Evolutionary conservation across 805 yeast genomes (phyloP), one percentile per base, ranked within the genome.

Genomic region (Starmerella apicola): DNA sequence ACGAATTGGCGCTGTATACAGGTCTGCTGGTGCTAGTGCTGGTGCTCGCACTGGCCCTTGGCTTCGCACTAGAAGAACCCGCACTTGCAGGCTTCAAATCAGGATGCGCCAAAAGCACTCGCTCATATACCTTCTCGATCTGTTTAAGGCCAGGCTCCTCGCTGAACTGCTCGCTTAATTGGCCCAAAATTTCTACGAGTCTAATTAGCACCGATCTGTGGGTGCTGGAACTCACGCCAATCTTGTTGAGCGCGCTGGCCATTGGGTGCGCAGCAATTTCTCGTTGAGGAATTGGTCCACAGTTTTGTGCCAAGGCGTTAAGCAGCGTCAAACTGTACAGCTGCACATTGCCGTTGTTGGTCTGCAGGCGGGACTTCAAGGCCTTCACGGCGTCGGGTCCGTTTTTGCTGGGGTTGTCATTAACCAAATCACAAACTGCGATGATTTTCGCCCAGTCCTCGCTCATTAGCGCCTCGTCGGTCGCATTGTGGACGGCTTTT

Each of bases 61-160:
- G 18, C 31, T 20, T 8, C 22, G 18, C 16, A n/a, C n/a, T n/a
- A n/a, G n/a, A n/a, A n/a, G n/a, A n/a, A 25, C 24, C 20, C 16
- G 17, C 15, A 27, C 57, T 64, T 0, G 85, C 84, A 4, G 62
- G 53, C 38, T 45, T 53, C 21, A 63, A 37, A 15, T 50, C 45
- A 7, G 77, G 69, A 45, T 62, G 65, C 44, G 68, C 49, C 37
- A 48, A 46, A 42, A 62, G 61, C 21, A 82, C 66, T 23, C 65
- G 68, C 16, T 62, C 59, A 51, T 71, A 72, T 0, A 83, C 74
- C 46, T 74, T 80, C 15, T 66, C 63, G 71, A 86, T 73, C 2
- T 80, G 76, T 43, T 68, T 68, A 51, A 88, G 67, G 3, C 88
- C 77, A 0, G 91, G 88, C 57, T 91, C 97, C 20, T 59, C 57